A percentile compares a stretch with the other conserved stretches of the same genome.
Conservation (phyloP, 331 rosid genomes). For the Malus hybrid region DNA sequence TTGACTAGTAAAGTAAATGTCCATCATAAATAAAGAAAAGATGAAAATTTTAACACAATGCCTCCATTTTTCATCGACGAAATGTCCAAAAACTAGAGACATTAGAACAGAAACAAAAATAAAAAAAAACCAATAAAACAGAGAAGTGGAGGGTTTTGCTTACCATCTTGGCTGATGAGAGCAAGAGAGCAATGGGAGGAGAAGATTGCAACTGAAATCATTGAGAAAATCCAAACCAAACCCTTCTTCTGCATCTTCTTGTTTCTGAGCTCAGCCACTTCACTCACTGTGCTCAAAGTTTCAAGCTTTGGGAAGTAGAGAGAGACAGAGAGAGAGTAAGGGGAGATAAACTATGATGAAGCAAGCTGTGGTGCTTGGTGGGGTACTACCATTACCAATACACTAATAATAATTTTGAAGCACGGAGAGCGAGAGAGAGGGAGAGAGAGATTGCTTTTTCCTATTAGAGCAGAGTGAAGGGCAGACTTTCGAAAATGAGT, state of each 20-base stretch:
- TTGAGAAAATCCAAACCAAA: constrained; percentile 20
- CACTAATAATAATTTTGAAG: constrained; percentile 30
- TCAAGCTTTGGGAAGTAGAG: background rate
- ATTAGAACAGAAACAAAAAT: background rate
- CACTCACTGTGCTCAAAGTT: background rate
- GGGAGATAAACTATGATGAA: constrained; percentile 11
- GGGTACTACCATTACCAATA: constrained; percentile 12
- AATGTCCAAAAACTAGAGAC: background rate
- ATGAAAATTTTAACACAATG: background rate
- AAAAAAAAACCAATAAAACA: background rate
- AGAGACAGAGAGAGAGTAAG: background rate
- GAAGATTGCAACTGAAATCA: constrained; percentile 24
- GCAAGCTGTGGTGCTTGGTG: constrained; percentile 15
- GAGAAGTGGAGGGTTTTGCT: background rate
- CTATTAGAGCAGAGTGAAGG: constrained; percentile 20
- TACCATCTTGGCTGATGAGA: constrained; percentile 66
- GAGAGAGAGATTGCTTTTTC: constrained; percentile 18
- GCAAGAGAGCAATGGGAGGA: constrained; percentile 40
- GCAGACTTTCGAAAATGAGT: constrained; percentile 32
- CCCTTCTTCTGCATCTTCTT: constrained; percentile 31
- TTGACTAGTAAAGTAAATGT: background rate
- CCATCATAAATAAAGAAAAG: background rate
- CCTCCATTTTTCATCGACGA: background rate
- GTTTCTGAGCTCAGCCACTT: constrained; percentile 6
- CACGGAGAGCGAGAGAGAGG: constrained; percentile 22